Evolutionary conservation across 139 green algal genomes (phyloP).

Genomic region (Klebsormidium nitens): DNA sequence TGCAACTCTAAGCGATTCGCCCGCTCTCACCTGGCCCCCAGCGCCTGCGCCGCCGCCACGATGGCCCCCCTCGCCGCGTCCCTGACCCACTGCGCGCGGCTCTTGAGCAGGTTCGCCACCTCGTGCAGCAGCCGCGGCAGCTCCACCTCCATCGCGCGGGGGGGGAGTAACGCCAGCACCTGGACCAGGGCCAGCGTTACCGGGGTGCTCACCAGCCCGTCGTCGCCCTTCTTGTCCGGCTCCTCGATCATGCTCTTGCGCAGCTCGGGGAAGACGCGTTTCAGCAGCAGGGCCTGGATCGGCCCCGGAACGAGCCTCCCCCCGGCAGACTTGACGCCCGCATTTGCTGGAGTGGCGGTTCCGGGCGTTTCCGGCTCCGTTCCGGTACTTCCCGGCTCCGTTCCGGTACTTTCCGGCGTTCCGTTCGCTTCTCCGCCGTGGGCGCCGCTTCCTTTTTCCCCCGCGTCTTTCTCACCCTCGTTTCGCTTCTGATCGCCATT

Average conservation of each 20-base stretch:
- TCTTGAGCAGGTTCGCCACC: constrained; percentile 21
- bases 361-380: too few relatives aligned
- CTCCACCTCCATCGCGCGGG: background rate
- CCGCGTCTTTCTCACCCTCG: background rate
- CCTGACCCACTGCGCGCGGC: constrained; percentile 47
- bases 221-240: background rate
- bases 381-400: too few relatives aligned
- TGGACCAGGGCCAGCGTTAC: constrained; percentile 20
- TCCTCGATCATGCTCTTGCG: constrained; percentile 15
- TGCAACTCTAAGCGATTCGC: too few relatives aligned
- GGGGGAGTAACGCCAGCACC: constrained; percentile 20
- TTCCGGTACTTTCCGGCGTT: too few relatives aligned
- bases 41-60: constrained; percentile 56
- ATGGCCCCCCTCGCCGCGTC: constrained; percentile 74
- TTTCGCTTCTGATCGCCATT: background rate
- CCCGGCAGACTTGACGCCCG: too few relatives aligned
- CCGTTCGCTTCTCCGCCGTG: too few relatives aligned
- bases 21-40: constrained; percentile 71
- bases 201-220: constrained; percentile 3
- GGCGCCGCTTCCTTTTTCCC: too few relatives aligned
- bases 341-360: too few relatives aligned
- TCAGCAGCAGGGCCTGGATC: constrained; percentile 4
- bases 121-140: constrained; percentile 21
- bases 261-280: constrained; percentile 7
- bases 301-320: background rate